These are phyloP conservation scores for Mucor indicus DNA, from an alignment of 371 early-diverging fungal species.

Conservation along the genomic window DNA sequence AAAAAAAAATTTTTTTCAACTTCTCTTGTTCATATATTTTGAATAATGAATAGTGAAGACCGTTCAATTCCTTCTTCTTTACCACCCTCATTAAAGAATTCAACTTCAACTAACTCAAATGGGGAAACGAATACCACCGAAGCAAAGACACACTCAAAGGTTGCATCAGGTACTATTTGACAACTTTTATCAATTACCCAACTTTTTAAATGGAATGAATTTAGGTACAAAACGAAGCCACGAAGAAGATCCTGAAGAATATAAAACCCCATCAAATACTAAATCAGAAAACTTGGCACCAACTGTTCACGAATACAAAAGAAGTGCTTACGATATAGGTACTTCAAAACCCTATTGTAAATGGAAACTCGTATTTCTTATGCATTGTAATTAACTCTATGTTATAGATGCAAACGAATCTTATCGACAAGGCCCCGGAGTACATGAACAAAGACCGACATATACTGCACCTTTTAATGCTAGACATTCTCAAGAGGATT, in stretches of 20 bases:
- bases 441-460: conserved; percentile 34
- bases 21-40: too few species aligned
- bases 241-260: conserved; percentile 24
- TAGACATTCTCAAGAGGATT: conserved; percentile 43
- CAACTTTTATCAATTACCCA: too few species aligned
- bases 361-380: not conserved
- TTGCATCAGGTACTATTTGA: too few species aligned
- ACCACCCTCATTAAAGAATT: too few species aligned
- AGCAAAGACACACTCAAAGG: too few species aligned
- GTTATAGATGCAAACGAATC: conserved; percentile 19
- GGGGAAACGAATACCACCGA: too few species aligned
- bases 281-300: conserved; percentile 25
- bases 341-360: conserved; percentile 33
- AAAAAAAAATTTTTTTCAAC: too few species aligned
- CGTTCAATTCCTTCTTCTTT: too few species aligned
- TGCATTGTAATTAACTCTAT: not conserved
- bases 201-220: too few species aligned
- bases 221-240: conserved; percentile 40
- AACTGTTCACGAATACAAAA: conserved; percentile 45
- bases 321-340: conserved; percentile 41
- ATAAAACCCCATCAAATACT: conserved; percentile 11
- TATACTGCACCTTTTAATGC: conserved; percentile 8
- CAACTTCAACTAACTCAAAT: too few species aligned
- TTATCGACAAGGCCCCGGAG: conserved; percentile 59
- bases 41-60: too few species aligned